Base-by-base conservation (phyloP, 192 early-diverging fungal species). In the Coemansia sp. region DNA sequence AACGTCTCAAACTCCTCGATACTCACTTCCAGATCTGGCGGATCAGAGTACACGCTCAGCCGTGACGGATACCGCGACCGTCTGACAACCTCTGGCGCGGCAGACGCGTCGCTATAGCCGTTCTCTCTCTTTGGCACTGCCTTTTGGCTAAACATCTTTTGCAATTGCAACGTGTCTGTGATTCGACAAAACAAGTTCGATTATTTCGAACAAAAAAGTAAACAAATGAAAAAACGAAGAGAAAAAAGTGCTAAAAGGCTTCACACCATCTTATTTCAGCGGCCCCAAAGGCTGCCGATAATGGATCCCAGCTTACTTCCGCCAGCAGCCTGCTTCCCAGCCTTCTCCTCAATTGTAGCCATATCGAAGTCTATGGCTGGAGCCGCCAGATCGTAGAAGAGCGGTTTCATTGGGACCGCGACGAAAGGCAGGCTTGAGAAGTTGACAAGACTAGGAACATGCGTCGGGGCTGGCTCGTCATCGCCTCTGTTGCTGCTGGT, bases 1-100 rank as follows among this genome's bases (percentile, higher is more conserved):
- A 77, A 81, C 55, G 72, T 46, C 67, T 85, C 84, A 60, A 85
- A 74, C 67, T 85, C 79, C 36, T 85, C 84, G 49, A 82, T 72
- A 62, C 76, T 85, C 60, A 82, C 76, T 26, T 84, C 81, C 21
- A 78, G 64, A 53, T 75, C 76, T 5, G 81, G 81, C 62, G 81
- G 64, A 1, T 72, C 58, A 16, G 38, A 36, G 51, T 84, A 84
- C 61, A 84, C 51, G 6, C 71, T 51, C 21, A 84, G 73, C 12
- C 81, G 81, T 35, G 68, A 14, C 59, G 81, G 73, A 62, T 78
- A 78, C 41, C 76, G 72, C 63, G 80, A 83, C 46, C 71, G 80
- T 45, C 75, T 71, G 46, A 83, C 76, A 16, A 83, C 75, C 65
- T 83, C 80, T 26, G 75, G 74, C 45, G 63, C 72, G 6, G 41